These are phyloP conservation scores for Pythium phragmiticola DNA, from an alignment of 352 stramenopile genomes.

Conservation along the genomic window DNA sequence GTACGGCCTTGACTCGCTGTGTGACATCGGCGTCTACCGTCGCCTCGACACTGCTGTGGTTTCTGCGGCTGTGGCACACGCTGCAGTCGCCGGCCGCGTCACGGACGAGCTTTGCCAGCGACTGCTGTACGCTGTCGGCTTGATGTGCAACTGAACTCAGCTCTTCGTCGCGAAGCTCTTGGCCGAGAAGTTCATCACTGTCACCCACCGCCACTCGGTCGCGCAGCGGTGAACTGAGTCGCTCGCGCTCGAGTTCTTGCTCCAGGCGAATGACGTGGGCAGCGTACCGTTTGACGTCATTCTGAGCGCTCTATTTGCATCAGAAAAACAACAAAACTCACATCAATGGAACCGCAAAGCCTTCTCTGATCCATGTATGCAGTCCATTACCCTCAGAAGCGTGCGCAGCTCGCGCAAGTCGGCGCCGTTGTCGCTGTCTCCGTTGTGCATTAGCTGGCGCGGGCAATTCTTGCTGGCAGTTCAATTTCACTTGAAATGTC, in stretches of 20 bases:
- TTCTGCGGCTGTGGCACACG: constrained; percentile 16
- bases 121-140: constrained; percentile 4
- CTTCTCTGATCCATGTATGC: background rate
- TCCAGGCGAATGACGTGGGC: constrained; percentile 28
- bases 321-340: background rate
- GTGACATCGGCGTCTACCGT: background rate
- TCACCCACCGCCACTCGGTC: too few relatives aligned
- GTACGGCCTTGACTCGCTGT: constrained; percentile 6
- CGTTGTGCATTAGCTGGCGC: background rate
- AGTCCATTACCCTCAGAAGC: constrained; percentile 11
- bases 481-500: background rate
- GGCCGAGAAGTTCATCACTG: background rate
- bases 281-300: constrained; percentile 30
- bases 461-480: background rate
- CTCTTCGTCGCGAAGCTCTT: constrained; percentile 6
- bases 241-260: constrained; percentile 24
- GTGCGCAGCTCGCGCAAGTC: constrained; percentile 21
- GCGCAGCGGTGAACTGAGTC: constrained; percentile 5
- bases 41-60: background rate
- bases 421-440: constrained; percentile 1
- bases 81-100: constrained; percentile 7
- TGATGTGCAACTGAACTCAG: background rate
- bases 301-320: constrained; percentile 20
- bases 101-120: background rate
- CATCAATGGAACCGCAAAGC: background rate